Evolutionary conservation across 192 early-diverging fungal species (phyloP).

Genomic region (Funneliformis mosseae): DNA sequence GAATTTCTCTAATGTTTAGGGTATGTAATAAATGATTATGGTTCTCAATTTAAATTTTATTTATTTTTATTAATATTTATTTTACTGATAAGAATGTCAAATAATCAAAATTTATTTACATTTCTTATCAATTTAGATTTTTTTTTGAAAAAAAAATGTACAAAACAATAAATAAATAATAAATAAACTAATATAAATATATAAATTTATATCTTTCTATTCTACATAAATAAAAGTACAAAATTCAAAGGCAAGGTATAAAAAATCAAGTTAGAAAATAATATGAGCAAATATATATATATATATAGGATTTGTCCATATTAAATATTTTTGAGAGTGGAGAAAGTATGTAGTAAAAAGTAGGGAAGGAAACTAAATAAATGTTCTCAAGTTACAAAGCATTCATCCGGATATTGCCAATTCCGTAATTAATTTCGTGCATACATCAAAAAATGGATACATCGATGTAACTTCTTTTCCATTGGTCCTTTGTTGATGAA

Average conservation of each 20-base stretch:
- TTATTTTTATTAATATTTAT: too few species aligned
- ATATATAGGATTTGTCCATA: neutral
- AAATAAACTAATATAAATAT: too few species aligned
- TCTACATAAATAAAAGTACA: neutral
- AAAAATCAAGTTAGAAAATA: neutral
- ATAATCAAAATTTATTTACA: too few species aligned
- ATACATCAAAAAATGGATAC: slow-evolving; percentile 96
- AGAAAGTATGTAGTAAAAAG: neutral
- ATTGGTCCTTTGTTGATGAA: slow-evolving; percentile 39
- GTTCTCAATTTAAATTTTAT: too few species aligned
- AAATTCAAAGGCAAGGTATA: neutral
- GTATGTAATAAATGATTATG: slow-evolving; percentile 41
- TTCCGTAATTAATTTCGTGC: slow-evolving; percentile 91
- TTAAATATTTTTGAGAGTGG: neutral
- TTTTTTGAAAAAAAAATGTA: too few species aligned
- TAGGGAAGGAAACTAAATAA: neutral
- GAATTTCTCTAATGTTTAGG: slow-evolving; percentile 78
- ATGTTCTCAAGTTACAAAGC: neutral
- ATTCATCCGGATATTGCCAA: slow-evolving; percentile 72
- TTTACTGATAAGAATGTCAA: too few species aligned
- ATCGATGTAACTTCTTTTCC: slow-evolving; percentile 57
- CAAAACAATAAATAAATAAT: too few species aligned
- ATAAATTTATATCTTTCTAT: too few species aligned
- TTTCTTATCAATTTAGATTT: too few species aligned
- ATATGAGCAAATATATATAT: neutral